Conservation (phyloP, 768 basidiomycete genomes). For the Trametes cubensis region DNA sequence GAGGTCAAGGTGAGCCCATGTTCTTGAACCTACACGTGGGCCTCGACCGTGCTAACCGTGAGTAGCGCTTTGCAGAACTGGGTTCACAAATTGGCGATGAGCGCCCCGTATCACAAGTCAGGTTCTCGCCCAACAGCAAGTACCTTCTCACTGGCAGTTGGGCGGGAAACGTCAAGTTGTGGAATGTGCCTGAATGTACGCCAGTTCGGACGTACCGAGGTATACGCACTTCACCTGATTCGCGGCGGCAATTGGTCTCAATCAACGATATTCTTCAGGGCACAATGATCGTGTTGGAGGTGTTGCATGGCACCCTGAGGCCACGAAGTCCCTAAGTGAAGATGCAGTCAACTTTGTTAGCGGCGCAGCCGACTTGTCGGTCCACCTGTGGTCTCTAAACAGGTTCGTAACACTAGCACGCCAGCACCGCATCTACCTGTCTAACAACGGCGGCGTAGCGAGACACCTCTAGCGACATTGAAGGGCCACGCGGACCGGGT, state of each 20-base stretch:
- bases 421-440: not conserved
- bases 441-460: slow-evolving; percentile 48
- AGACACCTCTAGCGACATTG: slow-evolving; percentile 82
- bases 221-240: slow-evolving; percentile 33
- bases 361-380: slow-evolving; percentile 83
- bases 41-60: not conserved
- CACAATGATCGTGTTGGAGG: slow-evolving; percentile 93
- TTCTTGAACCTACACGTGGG: not conserved
- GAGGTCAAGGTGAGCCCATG: slow-evolving; percentile 76
- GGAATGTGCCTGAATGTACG: slow-evolving; percentile 93
- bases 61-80: slow-evolving; percentile 83
- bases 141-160: slow-evolving; percentile 92
- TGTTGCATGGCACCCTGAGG: slow-evolving; percentile 96
- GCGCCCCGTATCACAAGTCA: slow-evolving; percentile 88
- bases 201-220: slow-evolving; percentile 76
- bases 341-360: slow-evolving; percentile 83
- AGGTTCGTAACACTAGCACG: slow-evolving; percentile 49
- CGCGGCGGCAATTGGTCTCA: too few species aligned
- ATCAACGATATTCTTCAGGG: slow-evolving; percentile 45
- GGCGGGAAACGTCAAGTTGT: slow-evolving; percentile 93
- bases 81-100: slow-evolving; percentile 99
- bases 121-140: slow-evolving; percentile 91
- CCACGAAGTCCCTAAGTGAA: slow-evolving; percentile 71
- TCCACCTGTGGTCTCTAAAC: slow-evolving; percentile 88
- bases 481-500: slow-evolving; percentile 90